Conservation (phyloP, 1,284 basidiomycete species). For the Apiotrichum gracile region DNA sequence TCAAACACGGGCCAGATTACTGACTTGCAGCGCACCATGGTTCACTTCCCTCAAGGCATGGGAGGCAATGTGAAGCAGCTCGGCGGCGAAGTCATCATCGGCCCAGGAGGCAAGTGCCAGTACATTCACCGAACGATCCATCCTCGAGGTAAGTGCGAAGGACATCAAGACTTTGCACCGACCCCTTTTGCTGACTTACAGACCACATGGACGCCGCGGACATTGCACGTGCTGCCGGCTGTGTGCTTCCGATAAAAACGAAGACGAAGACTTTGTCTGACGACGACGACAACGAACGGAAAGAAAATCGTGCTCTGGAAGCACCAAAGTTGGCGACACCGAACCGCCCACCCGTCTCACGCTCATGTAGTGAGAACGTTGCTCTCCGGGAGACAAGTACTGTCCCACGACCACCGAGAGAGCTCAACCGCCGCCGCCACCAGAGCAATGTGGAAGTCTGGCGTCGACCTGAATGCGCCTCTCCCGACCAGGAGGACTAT, state of each 20-base stretch:
- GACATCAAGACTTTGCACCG: background rate
- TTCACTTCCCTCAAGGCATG: conserved; percentile 35
- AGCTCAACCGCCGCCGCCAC: too few relatives aligned
- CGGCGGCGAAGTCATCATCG: conserved; percentile 43
- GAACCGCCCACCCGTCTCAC: too few relatives aligned
- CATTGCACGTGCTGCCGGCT: conserved; percentile 31
- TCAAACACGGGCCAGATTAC: background rate
- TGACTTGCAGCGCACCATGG: conserved; percentile 29
- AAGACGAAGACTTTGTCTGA: conserved; percentile 12
- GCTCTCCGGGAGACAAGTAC: too few relatives aligned
- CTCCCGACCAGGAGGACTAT: background rate
- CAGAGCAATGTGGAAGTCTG: too few relatives aligned
- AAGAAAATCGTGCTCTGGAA: too few relatives aligned
- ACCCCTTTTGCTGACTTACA: background rate
- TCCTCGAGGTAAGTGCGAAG: conserved; percentile 29
- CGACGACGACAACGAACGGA: background rate
- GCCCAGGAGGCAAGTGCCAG: conserved; percentile 27
- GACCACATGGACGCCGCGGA: conserved; percentile 47
- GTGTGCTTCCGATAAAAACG: conserved; percentile 18
- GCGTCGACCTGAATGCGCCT: too few relatives aligned
- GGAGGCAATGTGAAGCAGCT: conserved; percentile 39
- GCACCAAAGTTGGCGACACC: too few relatives aligned
- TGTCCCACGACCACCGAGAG: too few relatives aligned
- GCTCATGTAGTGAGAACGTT: too few relatives aligned
- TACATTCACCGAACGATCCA: conserved; percentile 46